Percentiles rank a stretch among this genome's conserved stretches.
phyloP scores from a whole-genome alignment of 2,329 filamentous ascomycete genomes.

The Parastagonospora avenae region DNA sequence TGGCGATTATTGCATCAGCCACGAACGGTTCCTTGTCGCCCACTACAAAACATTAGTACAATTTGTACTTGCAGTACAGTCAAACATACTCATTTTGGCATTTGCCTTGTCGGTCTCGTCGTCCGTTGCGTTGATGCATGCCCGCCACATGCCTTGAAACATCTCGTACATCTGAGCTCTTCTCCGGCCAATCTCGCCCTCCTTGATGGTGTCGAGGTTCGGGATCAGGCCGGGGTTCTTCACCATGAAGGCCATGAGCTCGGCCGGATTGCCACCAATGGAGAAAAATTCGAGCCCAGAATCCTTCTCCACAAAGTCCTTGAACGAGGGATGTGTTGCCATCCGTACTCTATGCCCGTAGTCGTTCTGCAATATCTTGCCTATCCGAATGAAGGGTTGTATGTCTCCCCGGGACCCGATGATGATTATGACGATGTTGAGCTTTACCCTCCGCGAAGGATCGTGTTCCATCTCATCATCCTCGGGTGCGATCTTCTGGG shows the following conservation, averaged over 20 bases:
- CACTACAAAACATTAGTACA: constrained; percentile 47
- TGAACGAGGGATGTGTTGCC: constrained; percentile 78
- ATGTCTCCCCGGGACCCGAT: constrained; percentile 81
- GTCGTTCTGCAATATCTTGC: constrained; percentile 71
- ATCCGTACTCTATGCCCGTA: constrained; percentile 78
- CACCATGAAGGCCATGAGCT: constrained; percentile 88
- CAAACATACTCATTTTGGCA: constrained; percentile 60
- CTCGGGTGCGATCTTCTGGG: constrained; percentile 34
- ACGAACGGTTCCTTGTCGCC: constrained; percentile 72
- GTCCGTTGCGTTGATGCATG: constrained; percentile 75
- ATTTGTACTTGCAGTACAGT: no score
- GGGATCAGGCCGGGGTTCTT: constrained; percentile 82
- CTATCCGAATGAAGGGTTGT: constrained; percentile 78
- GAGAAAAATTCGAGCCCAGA: constrained; percentile 79
- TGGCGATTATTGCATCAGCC: constrained; percentile 81
- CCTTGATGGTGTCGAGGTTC: constrained; percentile 71
- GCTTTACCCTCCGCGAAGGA: constrained; percentile 49
- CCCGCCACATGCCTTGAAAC: constrained; percentile 82
- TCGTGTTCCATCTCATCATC: constrained; percentile 43
- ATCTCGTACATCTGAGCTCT: constrained; percentile 77
- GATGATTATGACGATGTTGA: constrained; percentile 85
- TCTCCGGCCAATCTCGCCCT: constrained; percentile 72
- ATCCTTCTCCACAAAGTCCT: constrained; percentile 74
- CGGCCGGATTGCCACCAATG: constrained; percentile 77
- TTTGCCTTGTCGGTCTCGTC: constrained; percentile 66